Evolutionary conservation across 2,329 filamentous ascomycete species (phyloP), one percentile per base, ranked within the genome.

Genomic region (Lasiodiplodia sp.): DNA sequence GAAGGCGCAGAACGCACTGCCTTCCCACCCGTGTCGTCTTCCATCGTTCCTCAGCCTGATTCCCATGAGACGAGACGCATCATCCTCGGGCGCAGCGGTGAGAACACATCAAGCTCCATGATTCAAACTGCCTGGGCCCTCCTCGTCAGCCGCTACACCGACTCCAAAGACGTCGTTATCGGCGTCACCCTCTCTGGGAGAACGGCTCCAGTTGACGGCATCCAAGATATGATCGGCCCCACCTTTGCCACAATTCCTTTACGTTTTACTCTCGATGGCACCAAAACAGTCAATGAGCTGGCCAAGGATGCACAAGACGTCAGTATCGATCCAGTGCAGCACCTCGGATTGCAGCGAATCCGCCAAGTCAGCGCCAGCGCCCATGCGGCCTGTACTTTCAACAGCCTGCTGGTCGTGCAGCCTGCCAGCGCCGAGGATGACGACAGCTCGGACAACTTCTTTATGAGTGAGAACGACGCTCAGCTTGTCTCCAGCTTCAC

Each of bases 311-410:
- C 63, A 10, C 63, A 55, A 25, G 23, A 25, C 6, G 23, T 66
- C n/a, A 55, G 18, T 21, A n/a, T 66, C 49, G 44, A 49, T 6
- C 53, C 52, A 28, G 55, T 23, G 4, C 65, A 76, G 67, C 76
- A 78, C 25, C 69, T 73, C 49, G 76, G 76, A 16, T 69, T 75
- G 66, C 76, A 77, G 65, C 72, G 74, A 31, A 77, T 78, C 38
- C 68, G 71, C 16, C 72, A 73, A 51, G 69, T 74, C 14, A 87
- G 84, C 72, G 78, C 81, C 1, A 85, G 87, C 25, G 51, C 44
- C 25, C 47, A 38, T 2, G 40, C 67, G 0, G 51, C 58, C 23
- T 38, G 49, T 16, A 31, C 38, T 23, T 58, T 55, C n/a, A 52
- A 51, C 49, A 67, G 47, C 51, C 67, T 69, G 12, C 57, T 63